phyloP scores from a whole-genome alignment of 2,329 filamentous ascomycete species.

The Penicillium brevicompactum region DNA sequence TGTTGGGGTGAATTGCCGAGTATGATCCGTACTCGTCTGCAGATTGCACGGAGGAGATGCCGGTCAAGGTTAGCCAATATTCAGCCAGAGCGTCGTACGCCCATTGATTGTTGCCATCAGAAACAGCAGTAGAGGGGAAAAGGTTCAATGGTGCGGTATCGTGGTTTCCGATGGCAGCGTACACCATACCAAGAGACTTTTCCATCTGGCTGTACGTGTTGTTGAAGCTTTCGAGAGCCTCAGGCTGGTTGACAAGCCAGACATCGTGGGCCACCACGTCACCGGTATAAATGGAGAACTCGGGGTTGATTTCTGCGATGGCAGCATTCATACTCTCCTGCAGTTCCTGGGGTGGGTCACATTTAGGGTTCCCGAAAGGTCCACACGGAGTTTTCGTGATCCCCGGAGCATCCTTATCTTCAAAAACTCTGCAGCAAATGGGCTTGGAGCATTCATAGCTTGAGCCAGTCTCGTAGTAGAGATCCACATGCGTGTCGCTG shows the following conservation, averaged over 20 bases:
- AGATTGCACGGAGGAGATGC: conserved; percentile 34
- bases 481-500: conserved; percentile 63
- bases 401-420: conserved; percentile 50
- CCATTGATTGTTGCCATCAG: conserved; percentile 49
- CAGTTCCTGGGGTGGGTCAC: conserved; percentile 54
- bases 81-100: conserved; percentile 53
- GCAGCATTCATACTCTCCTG: conserved; percentile 56
- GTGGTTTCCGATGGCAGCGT: conserved; percentile 60
- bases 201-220: conserved; percentile 54
- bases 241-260: conserved; percentile 38
- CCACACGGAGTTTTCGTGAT: conserved; percentile 54
- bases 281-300: conserved; percentile 62
- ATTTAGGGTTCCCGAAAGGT: conserved; percentile 56
- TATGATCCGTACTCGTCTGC: conserved; percentile 53
- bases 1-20: conserved; percentile 48
- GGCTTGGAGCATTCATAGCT: conserved; percentile 60
- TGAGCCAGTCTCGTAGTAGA: conserved; percentile 55
- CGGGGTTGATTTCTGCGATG: conserved; percentile 47
- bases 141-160: conserved; percentile 58
- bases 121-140: conserved; percentile 47
- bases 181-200: conserved; percentile 47
- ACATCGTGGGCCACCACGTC: conserved; percentile 58
- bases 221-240: conserved; percentile 42
- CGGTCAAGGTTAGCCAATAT: conserved; percentile 54
- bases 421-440: conserved; percentile 61